Evolutionary conservation across 2,329 filamentous ascomycete genomes (phyloP), one percentile per base, ranked within the genome.

Genomic region (Cladosporium sphaerospermum): DNA sequence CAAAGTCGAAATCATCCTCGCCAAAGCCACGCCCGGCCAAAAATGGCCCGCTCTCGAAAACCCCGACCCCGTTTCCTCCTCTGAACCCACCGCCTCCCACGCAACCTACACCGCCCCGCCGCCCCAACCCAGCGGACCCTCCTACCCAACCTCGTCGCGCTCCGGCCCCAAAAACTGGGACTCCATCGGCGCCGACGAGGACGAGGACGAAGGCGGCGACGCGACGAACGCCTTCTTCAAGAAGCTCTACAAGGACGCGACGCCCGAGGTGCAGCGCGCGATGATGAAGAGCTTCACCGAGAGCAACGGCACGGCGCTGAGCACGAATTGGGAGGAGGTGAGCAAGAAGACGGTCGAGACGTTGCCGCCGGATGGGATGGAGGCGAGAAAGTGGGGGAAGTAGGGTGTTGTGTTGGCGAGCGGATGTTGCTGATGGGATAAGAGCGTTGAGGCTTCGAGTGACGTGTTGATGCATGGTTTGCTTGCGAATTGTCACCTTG

Each of bases 231-330:
- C 70, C 9, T 97, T 96, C 73, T 99, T 99, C 77, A 93, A 95
- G 77, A 84, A 86, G 64, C 76, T 99, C 1, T 97, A 92, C 73
- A 83, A 86, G 57, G 77, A 75, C 34, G 84, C 89, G 0, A 83
- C 86, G 45, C 82, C 85, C 0, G 92, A 99, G 62, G 88, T 89
- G 54, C 83, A 84, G 66, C 83, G 90, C 2, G 93, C 93, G 8
- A 99, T 99, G 93, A 89, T 95, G 83, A 99, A 99, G 81, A 95
- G 89, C 66, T 97, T 89, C 65, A 78, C 83, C 11, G 92, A 99
- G 76, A 96, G 91, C 70, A 93, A 95, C 61, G 93, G 93, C 4
- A 99, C 93, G 0, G 81, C 88, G 2, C 74, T 99, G 46, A 96
- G 89, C 70, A 99, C 93, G 0, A 89, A 92, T 67, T 99, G 93